phyloP scores from a whole-genome alignment of 2,329 filamentous ascomycete species.

The Diplodia corticola region DNA sequence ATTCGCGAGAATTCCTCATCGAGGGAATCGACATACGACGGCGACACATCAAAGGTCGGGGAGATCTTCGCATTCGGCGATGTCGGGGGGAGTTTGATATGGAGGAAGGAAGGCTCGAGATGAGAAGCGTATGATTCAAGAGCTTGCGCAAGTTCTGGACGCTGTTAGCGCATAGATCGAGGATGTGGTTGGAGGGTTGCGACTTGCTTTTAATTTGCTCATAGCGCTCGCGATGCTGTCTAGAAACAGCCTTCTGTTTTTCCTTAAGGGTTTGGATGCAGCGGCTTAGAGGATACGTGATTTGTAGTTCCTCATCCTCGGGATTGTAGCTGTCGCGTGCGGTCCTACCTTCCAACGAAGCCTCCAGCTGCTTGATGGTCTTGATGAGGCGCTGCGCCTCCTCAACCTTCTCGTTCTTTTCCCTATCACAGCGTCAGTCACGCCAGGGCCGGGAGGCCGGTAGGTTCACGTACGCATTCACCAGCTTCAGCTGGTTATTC shows the following conservation, averaged over 20 bases:
- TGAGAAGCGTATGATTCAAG: constrained; percentile 96
- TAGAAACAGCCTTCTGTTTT: constrained; percentile 77
- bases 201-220: constrained; percentile 89
- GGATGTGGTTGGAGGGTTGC: no score
- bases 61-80: constrained; percentile 73
- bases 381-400: constrained; percentile 84
- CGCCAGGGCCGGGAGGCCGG: constrained; percentile 2
- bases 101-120: constrained; percentile 84
- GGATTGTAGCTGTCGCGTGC: constrained; percentile 65
- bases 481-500: constrained; percentile 82
- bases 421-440: constrained; percentile 46
- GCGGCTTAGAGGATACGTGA: constrained; percentile 79
- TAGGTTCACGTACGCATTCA: constrained; percentile 61
- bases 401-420: constrained; percentile 89
- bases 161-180: constrained; percentile 25
- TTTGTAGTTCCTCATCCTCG: constrained; percentile 66
- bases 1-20: constrained; percentile 91
- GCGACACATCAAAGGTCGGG: constrained; percentile 87
- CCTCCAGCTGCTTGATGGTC: constrained; percentile 89
- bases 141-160: constrained; percentile 81
- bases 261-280: constrained; percentile 83
- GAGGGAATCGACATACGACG: constrained; percentile 79
- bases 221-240: constrained; percentile 84
- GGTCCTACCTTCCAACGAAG: constrained; percentile 76
- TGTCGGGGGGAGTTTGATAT: constrained; percentile 81